Conservation (phyloP, 179 eudicot genomes). For the Spergularia azorica region DNA sequence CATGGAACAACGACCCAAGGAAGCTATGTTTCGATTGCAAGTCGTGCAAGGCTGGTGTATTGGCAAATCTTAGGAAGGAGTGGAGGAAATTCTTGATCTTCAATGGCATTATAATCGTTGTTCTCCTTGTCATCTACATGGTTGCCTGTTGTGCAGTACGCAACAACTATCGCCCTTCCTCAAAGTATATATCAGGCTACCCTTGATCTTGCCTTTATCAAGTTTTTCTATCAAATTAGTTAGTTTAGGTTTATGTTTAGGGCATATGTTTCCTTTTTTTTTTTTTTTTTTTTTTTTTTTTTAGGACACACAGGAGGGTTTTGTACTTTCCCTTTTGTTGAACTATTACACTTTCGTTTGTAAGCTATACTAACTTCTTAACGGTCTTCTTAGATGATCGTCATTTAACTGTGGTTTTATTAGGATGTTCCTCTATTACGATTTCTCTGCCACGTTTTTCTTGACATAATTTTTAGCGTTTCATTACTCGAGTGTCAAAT, state of each 20-base stretch:
- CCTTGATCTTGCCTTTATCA: not conserved
- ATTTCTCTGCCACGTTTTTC: too few species aligned
- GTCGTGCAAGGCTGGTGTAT: conserved; percentile 61
- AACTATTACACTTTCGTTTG: too few species aligned
- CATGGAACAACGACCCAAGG: conserved; percentile 52
- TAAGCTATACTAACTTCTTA: too few species aligned
- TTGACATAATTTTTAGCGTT: too few species aligned
- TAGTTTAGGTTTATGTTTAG: not conserved
- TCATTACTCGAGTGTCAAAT: too few species aligned
- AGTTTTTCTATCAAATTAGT: not conserved
- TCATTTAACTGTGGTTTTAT: too few species aligned
- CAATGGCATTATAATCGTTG: conserved; percentile 36
- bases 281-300: not conserved
- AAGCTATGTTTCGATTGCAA: conserved; percentile 55
- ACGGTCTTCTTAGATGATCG: too few species aligned
- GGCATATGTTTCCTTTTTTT: not conserved
- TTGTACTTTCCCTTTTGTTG: too few species aligned
- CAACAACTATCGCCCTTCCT: conserved; percentile 15
- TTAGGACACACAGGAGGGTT: not conserved
- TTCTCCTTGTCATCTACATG: conserved; percentile 41
- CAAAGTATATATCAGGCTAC: conserved; percentile 9
- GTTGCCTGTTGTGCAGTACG: conserved; percentile 46
- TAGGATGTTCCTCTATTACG: too few species aligned
- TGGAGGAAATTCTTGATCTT: conserved; percentile 45
- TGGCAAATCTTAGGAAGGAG: conserved; percentile 44